These are phyloP conservation scores for Acacia acuminata DNA, from an alignment of 306 rosid species.

Conservation along the genomic window DNA sequence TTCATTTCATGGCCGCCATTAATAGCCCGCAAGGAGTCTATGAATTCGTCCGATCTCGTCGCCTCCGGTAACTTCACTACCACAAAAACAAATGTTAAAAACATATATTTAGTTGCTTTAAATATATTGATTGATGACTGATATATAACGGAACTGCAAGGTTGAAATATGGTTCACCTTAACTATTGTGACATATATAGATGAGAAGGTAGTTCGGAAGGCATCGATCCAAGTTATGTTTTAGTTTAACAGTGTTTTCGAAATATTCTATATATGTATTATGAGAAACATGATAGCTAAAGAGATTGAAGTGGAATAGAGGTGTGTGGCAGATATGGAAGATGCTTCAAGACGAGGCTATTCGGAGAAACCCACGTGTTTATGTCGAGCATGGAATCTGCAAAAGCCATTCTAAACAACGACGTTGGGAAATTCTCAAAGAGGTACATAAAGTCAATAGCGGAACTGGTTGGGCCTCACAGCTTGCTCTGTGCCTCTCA, in stretches of 20 bases:
- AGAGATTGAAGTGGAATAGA: neutral
- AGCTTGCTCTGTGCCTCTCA: conserved; percentile 71
- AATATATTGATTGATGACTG: neutral
- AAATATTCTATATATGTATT: neutral
- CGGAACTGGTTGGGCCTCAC: conserved; percentile 57
- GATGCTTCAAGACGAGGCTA: conserved; percentile 71
- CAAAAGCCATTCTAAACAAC: conserved; percentile 59
- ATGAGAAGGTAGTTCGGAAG: neutral
- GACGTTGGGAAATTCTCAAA: conserved; percentile 68
- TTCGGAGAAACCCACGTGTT: conserved; percentile 79
- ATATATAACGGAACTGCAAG: neutral
- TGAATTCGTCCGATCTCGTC: conserved; percentile 71
- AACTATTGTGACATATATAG: neutral
- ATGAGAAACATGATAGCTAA: neutral
- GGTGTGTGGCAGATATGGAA: conserved; percentile 56
- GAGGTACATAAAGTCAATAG: conserved; percentile 66
- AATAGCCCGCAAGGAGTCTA: conserved; percentile 67
- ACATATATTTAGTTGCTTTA: neutral
- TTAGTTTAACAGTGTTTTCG: neutral
- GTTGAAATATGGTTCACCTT: neutral
- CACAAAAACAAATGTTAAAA: neutral
- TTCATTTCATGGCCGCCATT: conserved; percentile 88
- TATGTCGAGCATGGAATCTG: conserved; percentile 63
- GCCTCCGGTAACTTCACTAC: conserved; percentile 44
- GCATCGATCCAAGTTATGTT: neutral